phyloP scores from a whole-genome alignment of 257 asterid genomes.

The Solanum rostratum region DNA sequence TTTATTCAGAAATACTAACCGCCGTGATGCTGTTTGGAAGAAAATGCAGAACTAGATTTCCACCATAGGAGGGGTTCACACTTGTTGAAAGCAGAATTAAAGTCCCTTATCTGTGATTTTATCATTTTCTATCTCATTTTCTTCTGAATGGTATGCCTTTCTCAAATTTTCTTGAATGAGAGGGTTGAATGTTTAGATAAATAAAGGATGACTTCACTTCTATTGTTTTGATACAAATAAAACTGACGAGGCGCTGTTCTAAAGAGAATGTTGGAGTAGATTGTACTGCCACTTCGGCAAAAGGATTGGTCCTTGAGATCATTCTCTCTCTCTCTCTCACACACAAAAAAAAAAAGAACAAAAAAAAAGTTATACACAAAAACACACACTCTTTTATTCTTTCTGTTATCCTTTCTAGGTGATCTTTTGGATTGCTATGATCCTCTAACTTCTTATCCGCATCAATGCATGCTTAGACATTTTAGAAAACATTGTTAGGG shows the following conservation, averaged over 20 bases:
- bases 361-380: background rate
- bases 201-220: background rate
- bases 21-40: background rate
- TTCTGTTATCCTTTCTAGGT: background rate
- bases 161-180: background rate
- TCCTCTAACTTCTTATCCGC: background rate
- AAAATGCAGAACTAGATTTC: background rate
- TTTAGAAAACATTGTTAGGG: background rate
- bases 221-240: background rate
- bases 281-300: background rate
- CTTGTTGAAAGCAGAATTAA: background rate
- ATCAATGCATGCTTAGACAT: background rate
- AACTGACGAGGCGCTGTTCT: background rate
- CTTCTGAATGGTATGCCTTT: background rate
- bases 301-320: background rate
- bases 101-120: background rate
- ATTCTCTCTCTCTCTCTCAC: too few relatives aligned
- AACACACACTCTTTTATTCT: background rate
- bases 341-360: too few relatives aligned
- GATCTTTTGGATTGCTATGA: background rate
- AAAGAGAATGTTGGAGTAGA: background rate
- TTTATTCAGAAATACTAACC: background rate
- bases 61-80: background rate
- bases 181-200: background rate
- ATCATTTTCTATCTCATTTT: background rate